phyloP scores from a whole-genome alignment of 805 yeast genomes.

The Barnettozyma populi region DNA sequence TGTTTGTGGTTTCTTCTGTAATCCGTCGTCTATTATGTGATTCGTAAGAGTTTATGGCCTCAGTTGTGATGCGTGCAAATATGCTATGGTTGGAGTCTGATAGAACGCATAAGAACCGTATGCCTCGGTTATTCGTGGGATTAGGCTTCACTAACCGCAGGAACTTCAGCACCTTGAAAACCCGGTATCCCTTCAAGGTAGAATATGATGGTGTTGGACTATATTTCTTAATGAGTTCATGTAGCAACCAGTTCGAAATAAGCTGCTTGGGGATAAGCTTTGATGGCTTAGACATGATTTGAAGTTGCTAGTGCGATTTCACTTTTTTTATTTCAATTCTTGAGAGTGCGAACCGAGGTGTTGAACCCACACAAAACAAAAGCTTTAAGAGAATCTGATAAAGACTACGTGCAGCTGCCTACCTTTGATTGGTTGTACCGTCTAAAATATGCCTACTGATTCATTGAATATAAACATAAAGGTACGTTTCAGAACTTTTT shows the following conservation, averaged over 20 bases:
- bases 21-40: conserved; percentile 1
- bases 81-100: conserved; percentile 8
- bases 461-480: too few relatives aligned
- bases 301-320: too few relatives aligned
- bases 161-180: conserved; percentile 7
- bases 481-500: background rate
- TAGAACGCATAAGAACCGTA: conserved; percentile 2
- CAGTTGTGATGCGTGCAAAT: background rate
- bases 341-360: too few relatives aligned
- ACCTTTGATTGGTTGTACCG: too few relatives aligned
- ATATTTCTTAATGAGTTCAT: background rate
- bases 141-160: background rate
- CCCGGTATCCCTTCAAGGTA: background rate
- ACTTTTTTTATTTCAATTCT: too few relatives aligned
- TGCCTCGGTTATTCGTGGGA: background rate
- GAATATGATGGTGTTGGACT: background rate
- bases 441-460: too few relatives aligned
- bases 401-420: too few relatives aligned
- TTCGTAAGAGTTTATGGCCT: background rate
- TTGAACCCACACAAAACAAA: too few relatives aligned
- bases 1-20: conserved; percentile 6
- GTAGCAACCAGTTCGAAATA: conserved; percentile 2
- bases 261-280: conserved; percentile 3
- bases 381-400: too few relatives aligned
- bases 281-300: background rate